Percentiles rank a stretch among this genome's conserved stretches.
Conservation (phyloP, 345 rosid genomes). For the Eucalyptus marginata region DNA sequence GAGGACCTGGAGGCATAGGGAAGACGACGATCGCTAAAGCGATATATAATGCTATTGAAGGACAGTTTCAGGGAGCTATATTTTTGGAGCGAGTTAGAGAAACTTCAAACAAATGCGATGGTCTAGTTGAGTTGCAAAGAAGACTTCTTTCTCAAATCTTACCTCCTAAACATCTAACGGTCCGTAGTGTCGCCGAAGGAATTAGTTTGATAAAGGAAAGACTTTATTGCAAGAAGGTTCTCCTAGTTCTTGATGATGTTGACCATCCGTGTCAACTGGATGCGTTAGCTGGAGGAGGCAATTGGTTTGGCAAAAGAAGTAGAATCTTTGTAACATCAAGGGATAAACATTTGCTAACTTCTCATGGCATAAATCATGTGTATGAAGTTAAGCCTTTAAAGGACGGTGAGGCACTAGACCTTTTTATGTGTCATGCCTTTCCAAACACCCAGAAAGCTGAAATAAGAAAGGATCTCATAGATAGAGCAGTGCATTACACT, state of each 20-base stretch:
- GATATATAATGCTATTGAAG: no score
- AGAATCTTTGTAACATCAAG: no score
- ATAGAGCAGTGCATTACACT: background rate
- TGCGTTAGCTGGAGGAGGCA: no score
- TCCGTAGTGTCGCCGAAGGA: no score
- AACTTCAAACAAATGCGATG: background rate
- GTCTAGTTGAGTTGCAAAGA: no score
- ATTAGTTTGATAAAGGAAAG: no score
- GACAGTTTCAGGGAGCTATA: background rate
- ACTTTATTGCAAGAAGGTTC: no score
- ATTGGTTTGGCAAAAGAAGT: no score
- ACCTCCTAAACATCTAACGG: no score
- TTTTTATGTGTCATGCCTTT: background rate
- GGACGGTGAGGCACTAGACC: fast-evolving
- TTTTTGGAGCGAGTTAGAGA: background rate
- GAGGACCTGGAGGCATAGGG: background rate
- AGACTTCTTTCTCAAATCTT: no score
- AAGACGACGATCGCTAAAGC: background rate
- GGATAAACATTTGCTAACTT: background rate
- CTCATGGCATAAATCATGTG: fast-evolving
- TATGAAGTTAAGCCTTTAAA: background rate
- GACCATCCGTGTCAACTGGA: no score
- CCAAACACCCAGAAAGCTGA: fast-evolving
- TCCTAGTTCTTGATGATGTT: no score
- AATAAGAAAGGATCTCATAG: background rate